These are phyloP conservation scores for Seiridium cupressi DNA, from an alignment of 2,329 filamentous ascomycete genomes.

Conservation along the genomic window DNA sequence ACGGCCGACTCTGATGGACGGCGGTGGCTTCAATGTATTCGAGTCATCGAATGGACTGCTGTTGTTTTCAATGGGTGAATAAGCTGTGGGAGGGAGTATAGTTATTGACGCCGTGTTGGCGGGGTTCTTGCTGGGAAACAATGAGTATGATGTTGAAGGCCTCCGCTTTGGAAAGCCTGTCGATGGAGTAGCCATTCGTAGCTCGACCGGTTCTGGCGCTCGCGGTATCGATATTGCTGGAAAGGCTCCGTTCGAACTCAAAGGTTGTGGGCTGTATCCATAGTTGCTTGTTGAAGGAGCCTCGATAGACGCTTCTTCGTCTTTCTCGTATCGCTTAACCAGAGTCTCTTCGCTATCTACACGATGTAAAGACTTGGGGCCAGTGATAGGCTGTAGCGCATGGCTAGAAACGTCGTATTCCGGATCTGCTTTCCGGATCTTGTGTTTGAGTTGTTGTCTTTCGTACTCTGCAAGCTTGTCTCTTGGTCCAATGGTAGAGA, in stretches of 20 bases:
- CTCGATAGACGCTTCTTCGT: slow-evolving; percentile 27
- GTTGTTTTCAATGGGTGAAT: slow-evolving; percentile 28
- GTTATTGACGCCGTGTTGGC: slow-evolving; percentile 30
- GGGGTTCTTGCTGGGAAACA: slow-evolving; percentile 34
- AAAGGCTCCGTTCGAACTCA: slow-evolving; percentile 31
- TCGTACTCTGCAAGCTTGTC: slow-evolving; percentile 46
- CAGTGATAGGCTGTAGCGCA: slow-evolving; percentile 31
- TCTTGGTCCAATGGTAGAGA: slow-evolving; percentile 50
- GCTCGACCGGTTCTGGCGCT: slow-evolving; percentile 29
- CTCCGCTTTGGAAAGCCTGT: slow-evolving; percentile 17
- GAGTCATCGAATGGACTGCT: slow-evolving; percentile 13
- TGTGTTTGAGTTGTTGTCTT: slow-evolving; percentile 40
- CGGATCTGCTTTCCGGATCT: slow-evolving; percentile 17
- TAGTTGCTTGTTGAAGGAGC: not conserved
- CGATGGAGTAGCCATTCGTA: slow-evolving; percentile 20
- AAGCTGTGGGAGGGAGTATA: slow-evolving; percentile 47
- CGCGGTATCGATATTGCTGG: slow-evolving; percentile 18
- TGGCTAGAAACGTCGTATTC: slow-evolving; percentile 30
- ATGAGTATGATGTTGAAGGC: slow-evolving; percentile 33
- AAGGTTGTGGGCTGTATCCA: slow-evolving; percentile 26
- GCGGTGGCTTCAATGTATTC: slow-evolving; percentile 40
- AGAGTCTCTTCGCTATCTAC: slow-evolving; percentile 34
- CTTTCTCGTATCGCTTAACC: slow-evolving; percentile 26
- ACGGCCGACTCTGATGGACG: slow-evolving; percentile 38
- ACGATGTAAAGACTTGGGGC: slow-evolving; percentile 25